Evolutionary conservation across 495 filamentous ascomycete genomes (phyloP), one percentile per base, ranked within the genome.

Genomic region (Penicillium coffeae): DNA sequence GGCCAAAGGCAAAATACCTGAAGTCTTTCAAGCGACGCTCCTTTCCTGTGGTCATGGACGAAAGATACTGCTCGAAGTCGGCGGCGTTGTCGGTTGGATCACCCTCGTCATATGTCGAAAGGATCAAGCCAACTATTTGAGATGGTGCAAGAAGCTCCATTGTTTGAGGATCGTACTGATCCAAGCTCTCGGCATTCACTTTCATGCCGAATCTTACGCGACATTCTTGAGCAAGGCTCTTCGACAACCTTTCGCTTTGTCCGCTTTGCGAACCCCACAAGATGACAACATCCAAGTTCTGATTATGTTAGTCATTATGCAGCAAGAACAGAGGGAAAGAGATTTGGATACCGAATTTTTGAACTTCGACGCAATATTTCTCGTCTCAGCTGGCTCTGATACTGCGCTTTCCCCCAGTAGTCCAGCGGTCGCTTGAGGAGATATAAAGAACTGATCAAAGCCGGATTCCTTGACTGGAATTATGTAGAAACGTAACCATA

Each of bases 241-340:
- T 58, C 10, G 76, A 75, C 44, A 78, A 70, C 0, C 63, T 62
- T 49, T 80, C 77, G 1, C 75, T 72, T 0, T 74, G 79, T 6
- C 78, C 77, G 14, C 74, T 77, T 60, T 81, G 77, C 0, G 75
- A 79, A 35, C 74, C 77, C 70, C 71, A 81, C 52, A 80, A 76
- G n/a, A 80, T 65, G 12, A 76, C 72, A n/a, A 73, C 53, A 8
- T 64, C 41, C 37, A 64, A 68, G 8, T 68, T 19, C 37, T 16
- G 10, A 15, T 38, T 6, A n/a, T 38, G n/a, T n/a, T n/a, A n/a
- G n/a, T n/a, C n/a, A n/a, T n/a, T n/a, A n/a, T n/a, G n/a, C n/a
- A n/a, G n/a, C n/a, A n/a, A n/a, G n/a, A n/a, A n/a, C n/a, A n/a
- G n/a, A n/a, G n/a, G n/a, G n/a, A n/a, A n/a, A n/a, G n/a, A n/a